Conservation (phyloP, 2,329 filamentous ascomycete genomes). For the Didymella exigua region DNA sequence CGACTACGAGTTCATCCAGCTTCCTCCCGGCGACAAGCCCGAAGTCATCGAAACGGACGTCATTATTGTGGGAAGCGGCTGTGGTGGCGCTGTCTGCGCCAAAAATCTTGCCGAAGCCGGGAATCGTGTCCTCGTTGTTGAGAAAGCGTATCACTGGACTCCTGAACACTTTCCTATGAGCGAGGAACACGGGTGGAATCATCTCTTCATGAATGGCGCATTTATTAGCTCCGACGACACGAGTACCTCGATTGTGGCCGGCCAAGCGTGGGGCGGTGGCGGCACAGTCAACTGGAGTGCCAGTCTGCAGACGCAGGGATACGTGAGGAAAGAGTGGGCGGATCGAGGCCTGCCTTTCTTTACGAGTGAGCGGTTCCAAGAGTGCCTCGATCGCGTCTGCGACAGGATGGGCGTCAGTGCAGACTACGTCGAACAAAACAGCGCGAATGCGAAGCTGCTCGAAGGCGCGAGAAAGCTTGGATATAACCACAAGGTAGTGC, state of each 20-base stretch:
- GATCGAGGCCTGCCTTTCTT: constrained; percentile 73
- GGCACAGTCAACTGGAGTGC: constrained; percentile 87
- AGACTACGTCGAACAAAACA: constrained; percentile 72
- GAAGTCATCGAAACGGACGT: constrained; percentile 77
- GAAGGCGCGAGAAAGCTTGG: constrained; percentile 77
- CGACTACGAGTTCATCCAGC: constrained; percentile 67
- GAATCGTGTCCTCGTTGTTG: constrained; percentile 76
- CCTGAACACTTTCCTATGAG: constrained; percentile 76
- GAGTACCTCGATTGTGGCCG: constrained; percentile 66
- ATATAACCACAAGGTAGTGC: constrained; percentile 70
- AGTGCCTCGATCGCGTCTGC: constrained; percentile 79
- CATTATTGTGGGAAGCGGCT: constrained; percentile 84
- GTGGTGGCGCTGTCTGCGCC: constrained; percentile 80
- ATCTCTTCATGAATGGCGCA: constrained; percentile 74
- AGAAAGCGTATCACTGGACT: constrained; percentile 80
- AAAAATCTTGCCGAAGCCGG: constrained; percentile 81
- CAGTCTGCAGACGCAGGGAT: constrained; percentile 71
- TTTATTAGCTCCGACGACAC: constrained; percentile 58
- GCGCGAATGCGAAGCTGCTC: constrained; percentile 71
- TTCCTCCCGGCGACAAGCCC: constrained; percentile 59
- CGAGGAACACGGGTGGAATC: constrained; percentile 62
- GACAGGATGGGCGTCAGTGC: constrained; percentile 75
- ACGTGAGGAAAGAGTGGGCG: constrained; percentile 82
- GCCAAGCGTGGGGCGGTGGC: constrained; percentile 81
- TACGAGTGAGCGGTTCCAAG: constrained; percentile 73